Conservation (phyloP, 2,329 filamentous ascomycete species). For the Mycogone perniciosa region DNA sequence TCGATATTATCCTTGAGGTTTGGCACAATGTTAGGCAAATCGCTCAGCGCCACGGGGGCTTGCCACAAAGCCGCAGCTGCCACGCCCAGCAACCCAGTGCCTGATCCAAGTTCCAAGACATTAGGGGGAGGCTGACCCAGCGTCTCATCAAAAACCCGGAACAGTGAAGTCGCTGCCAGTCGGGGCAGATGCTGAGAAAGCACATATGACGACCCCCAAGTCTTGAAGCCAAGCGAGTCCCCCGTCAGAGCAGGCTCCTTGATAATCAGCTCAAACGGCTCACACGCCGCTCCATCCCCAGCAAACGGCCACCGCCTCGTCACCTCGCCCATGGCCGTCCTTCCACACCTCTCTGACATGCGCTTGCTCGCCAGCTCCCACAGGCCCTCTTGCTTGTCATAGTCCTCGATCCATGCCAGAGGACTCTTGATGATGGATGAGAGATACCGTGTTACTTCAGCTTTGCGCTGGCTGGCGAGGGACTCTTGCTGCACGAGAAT, state of each 20-base stretch:
- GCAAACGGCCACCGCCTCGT: constrained; percentile 48
- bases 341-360: constrained; percentile 79
- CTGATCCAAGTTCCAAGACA: constrained; percentile 76
- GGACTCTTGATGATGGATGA: constrained; percentile 61
- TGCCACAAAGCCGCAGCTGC: constrained; percentile 70
- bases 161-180: constrained; percentile 39
- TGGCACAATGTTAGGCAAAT: constrained; percentile 73
- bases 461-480: constrained; percentile 35
- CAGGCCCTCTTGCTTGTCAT: constrained; percentile 59
- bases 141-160: constrained; percentile 37
- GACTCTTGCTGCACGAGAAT: constrained; percentile 35
- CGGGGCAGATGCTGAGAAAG: constrained; percentile 65
- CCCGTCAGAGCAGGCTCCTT: constrained; percentile 83
- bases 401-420: constrained; percentile 62
- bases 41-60: constrained; percentile 66
- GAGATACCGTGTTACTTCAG: constrained; percentile 58
- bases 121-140: constrained; percentile 25
- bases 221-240: constrained; percentile 87
- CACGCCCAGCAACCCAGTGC: constrained; percentile 85
- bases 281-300: constrained; percentile 20
- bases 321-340: constrained; percentile 54
- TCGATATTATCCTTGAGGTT: constrained; percentile 72
- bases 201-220: constrained; percentile 87
- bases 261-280: constrained; percentile 59
- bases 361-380: constrained; percentile 76